Evolutionary conservation across 345 rosid genomes (phyloP), one percentile per base, ranked within the genome.

Genomic region (Euphorbia peplus): DNA sequence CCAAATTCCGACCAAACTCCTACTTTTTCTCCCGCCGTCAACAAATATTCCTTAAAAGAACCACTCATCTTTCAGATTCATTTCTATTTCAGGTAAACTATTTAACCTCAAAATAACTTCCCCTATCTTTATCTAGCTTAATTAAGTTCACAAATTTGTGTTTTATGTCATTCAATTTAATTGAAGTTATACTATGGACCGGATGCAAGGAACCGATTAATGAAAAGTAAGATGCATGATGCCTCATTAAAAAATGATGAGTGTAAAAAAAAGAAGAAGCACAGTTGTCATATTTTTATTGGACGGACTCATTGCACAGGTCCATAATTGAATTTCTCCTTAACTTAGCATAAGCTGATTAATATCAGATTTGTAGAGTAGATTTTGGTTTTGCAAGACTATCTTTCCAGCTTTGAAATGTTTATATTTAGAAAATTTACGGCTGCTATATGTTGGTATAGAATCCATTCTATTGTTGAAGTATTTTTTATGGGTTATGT

Each of bases 1-100:
- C 66, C 72, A 48, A 71, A 63, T 73, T 76, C 76, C 82, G 80
- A 76, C 74, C 70, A 56, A 5, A 0, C 67, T 29, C 78, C 70
- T 32, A 21, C 48, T 48, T 69, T 71, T 48, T 63, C 69, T 55
- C 64, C 16, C 55, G 16, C 30, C 30, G 25, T 7, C 16, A 30
- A 15, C n/a, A 24, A 14, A 53, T 15, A 26, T 5, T 12, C 21
- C 32, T 5, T 1, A 5, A 5, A 19, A n/a, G 25, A 26, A 18
- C 25, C 26, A 15, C 35, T 64, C 24, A 13, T 18, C 19, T 64
- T 18, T 21, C 68, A 25, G 62, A 70, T 63, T 55, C 51, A 21
- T 22, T 11, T 39, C 29, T 7, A 8, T 22, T 35, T 35, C 62
- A 64, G 67, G 74, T 67, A 67, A 44, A 14, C 22, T 52, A n/a